Conservation (phyloP, 2,329 filamentous ascomycete species). For the Coniella vitis region DNA sequence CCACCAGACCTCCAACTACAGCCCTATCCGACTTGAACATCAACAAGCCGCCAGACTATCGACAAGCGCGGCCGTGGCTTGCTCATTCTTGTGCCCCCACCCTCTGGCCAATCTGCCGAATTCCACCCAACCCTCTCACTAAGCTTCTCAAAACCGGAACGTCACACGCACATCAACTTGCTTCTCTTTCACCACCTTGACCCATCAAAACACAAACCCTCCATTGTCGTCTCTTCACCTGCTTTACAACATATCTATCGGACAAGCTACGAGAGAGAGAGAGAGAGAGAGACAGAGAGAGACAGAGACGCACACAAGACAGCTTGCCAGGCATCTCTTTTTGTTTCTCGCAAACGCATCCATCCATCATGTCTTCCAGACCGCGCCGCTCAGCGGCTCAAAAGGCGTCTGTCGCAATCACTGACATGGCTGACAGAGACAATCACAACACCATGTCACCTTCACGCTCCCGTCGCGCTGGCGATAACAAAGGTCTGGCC, state of each 20-base stretch:
- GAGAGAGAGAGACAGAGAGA: no score
- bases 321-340: no score
- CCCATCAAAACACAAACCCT: neutral
- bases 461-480: slow-evolving; percentile 39
- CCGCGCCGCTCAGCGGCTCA: slow-evolving; percentile 42
- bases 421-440: slow-evolving; percentile 46
- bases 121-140: no score
- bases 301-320: no score
- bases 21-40: neutral
- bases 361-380: slow-evolving; percentile 37
- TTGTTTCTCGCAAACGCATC: neutral
- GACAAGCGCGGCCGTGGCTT: no score
- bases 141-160: neutral
- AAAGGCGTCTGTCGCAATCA: slow-evolving; percentile 38
- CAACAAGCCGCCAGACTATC: neutral
- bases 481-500: slow-evolving; percentile 34
- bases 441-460: slow-evolving; percentile 37
- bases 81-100: no score
- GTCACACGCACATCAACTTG: slow-evolving; percentile 3
- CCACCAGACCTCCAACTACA: neutral
- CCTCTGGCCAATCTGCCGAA: neutral
- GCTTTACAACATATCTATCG: neutral
- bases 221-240: neutral
- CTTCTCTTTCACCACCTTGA: neutral
- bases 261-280: no score